Conservation (phyloP, 1,284 basidiomycete species). For the Pyrrhoderma noxium region DNA sequence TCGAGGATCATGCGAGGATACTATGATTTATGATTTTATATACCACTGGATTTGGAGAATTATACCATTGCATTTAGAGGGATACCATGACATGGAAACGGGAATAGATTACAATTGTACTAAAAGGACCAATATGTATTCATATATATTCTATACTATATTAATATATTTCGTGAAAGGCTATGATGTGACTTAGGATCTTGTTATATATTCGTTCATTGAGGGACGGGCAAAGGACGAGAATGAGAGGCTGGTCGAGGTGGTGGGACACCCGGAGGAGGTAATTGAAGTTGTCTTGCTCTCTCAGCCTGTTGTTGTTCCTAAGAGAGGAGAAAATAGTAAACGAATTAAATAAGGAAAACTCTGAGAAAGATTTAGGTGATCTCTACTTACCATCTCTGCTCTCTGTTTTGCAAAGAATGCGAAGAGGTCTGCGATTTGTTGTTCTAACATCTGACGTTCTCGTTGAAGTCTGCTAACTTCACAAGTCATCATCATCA, state of each 20-base stretch:
- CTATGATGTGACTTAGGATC: too few species aligned
- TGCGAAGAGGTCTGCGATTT: slow-evolving; percentile 64
- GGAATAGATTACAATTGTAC: too few species aligned
- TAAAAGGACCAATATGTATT: too few species aligned
- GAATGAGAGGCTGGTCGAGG: neutral
- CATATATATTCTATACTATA: too few species aligned
- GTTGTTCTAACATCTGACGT: slow-evolving; percentile 64
- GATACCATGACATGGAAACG: too few species aligned
- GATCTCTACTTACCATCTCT: slow-evolving; percentile 27
- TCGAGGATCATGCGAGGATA: too few species aligned
- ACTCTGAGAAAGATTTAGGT: neutral
- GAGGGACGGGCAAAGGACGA: slow-evolving; percentile 14
- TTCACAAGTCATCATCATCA: slow-evolving; percentile 66
- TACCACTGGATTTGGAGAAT: too few species aligned
- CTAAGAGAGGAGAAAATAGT: neutral
- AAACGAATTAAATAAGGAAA: neutral
- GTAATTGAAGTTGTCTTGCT: slow-evolving; percentile 1
- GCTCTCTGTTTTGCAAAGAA: slow-evolving; percentile 64
- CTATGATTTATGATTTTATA: too few species aligned
- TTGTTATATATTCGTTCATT: neutral
- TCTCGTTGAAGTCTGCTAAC: slow-evolving; percentile 67
- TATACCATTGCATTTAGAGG: neutral
- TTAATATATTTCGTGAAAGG: too few species aligned
- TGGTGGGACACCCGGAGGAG: neutral
- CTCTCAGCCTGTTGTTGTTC: slow-evolving; percentile 10